These are phyloP conservation scores for Dipteronia sinensis DNA, from an alignment of 345 rosid species.

Conservation along the genomic window DNA sequence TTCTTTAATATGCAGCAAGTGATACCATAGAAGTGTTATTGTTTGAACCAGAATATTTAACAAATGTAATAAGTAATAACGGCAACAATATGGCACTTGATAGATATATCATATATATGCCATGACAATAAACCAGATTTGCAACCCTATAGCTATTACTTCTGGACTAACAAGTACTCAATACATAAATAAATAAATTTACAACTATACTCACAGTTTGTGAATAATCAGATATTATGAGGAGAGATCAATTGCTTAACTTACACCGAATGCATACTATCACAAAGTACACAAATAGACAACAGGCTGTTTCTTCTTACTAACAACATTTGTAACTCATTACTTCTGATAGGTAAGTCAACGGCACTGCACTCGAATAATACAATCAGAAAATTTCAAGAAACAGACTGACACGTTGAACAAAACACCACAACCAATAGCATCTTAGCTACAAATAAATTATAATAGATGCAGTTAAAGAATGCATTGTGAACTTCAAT, in stretches of 20 bases:
- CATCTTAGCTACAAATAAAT: background rate
- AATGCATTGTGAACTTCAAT: background rate
- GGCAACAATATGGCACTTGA: too few relatives aligned
- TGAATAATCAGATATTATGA: background rate
- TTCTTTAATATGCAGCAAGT: too few relatives aligned
- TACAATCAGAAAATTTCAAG: background rate
- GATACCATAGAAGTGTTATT: too few relatives aligned
- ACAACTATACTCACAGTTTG: background rate
- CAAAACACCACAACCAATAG: background rate
- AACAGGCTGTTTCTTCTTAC: too few relatives aligned
- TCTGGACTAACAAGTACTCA: background rate
- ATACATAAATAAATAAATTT: background rate
- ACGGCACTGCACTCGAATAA: background rate
- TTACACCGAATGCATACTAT: background rate
- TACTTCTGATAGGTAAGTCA: background rate
- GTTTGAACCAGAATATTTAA: too few relatives aligned
- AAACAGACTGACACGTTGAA: background rate
- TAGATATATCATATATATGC: too few relatives aligned
- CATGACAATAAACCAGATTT: background rate
- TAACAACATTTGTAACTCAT: background rate
- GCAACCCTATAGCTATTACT: background rate
- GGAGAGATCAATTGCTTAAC: background rate
- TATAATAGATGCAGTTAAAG: background rate
- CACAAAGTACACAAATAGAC: background rate
- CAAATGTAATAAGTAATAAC: too few relatives aligned